Percentiles rank a stretch among this genome's conserved stretches.
phyloP scores from a whole-genome alignment of 345 rosid genomes.

The Gossypium herbaceum region DNA sequence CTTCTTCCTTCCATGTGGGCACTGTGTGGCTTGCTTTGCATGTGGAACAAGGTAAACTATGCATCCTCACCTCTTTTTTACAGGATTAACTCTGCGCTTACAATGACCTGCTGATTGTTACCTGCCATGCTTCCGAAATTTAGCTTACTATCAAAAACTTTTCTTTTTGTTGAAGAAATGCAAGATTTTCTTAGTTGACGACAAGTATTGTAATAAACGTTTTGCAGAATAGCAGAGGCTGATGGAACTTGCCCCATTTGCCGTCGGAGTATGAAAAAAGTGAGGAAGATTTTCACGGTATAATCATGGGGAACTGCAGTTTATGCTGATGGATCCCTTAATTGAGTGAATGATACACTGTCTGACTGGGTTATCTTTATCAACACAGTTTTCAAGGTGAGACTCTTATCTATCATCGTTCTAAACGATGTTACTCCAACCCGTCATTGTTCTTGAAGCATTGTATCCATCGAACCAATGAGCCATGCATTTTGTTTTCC shows the following conservation, averaged over 20 bases:
- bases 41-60: conserved; percentile 80
- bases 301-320: conserved; percentile 11
- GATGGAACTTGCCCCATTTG: conserved; percentile 82
- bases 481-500: conserved; percentile 12
- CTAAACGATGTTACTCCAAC: background rate
- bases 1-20: conserved; percentile 99
- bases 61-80: background rate
- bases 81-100: background rate
- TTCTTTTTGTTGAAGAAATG: background rate
- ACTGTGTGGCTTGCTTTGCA: conserved; percentile 82
- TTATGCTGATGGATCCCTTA: background rate
- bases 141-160: background rate
- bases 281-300: conserved; percentile 80
- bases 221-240: conserved; percentile 79
- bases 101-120: background rate
- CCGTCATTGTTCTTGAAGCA: background rate
- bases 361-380: background rate
- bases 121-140: background rate
- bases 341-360: background rate
- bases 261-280: conserved; percentile 81
- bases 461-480: background rate
- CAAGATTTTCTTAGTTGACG: background rate
- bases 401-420: background rate
- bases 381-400: background rate
- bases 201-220: background rate